These are phyloP conservation scores for Pyrrhoderma noxium DNA, from an alignment of 1,284 basidiomycete genomes.

Conservation along the genomic window DNA sequence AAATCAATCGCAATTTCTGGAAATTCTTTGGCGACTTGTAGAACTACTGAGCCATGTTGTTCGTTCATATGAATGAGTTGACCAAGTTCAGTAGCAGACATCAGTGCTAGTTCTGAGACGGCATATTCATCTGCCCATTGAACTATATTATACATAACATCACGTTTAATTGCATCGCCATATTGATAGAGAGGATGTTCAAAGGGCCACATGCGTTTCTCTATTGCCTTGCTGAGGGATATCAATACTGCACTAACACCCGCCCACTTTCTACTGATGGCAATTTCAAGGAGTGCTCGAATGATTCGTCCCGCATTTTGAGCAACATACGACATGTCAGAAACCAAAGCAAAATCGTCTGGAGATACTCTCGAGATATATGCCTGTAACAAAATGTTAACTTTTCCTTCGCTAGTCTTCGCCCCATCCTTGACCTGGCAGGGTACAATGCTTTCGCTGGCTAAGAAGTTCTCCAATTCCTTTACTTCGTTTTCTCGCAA, in stretches of 20 bases:
- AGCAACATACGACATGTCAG: slow-evolving; percentile 89
- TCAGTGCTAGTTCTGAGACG: slow-evolving; percentile 69
- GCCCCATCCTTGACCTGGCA: slow-evolving; percentile 79
- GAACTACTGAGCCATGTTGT: slow-evolving; percentile 73
- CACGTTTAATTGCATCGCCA: slow-evolving; percentile 54
- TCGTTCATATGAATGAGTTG: slow-evolving; percentile 85
- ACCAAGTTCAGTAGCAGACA: slow-evolving; percentile 74
- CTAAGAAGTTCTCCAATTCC: slow-evolving; percentile 73
- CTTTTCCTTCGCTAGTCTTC: slow-evolving; percentile 81
- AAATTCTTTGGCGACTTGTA: slow-evolving; percentile 80
- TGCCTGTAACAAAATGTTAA: slow-evolving; percentile 92
- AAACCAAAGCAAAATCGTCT: slow-evolving; percentile 96
- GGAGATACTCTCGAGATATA: slow-evolving; percentile 78
- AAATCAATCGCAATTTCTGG: slow-evolving; percentile 69
- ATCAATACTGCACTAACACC: slow-evolving; percentile 75
- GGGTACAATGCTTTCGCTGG: slow-evolving; percentile 46
- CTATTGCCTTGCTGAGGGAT: slow-evolving; percentile 90
- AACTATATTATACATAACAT: slow-evolving; percentile 75
- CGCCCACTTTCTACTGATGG: slow-evolving; percentile 88
- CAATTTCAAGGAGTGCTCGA: slow-evolving; percentile 90
- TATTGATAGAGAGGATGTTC: slow-evolving; percentile 89
- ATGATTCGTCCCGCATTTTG: slow-evolving; percentile 95
- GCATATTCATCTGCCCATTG: slow-evolving; percentile 82
- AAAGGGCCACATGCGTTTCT: slow-evolving; percentile 92
- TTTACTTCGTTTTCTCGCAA: slow-evolving; percentile 84